Evolutionary conservation across 768 basidiomycete species (phyloP), one percentile per base, ranked within the genome.

Genomic region (Astraeus odoratus): DNA sequence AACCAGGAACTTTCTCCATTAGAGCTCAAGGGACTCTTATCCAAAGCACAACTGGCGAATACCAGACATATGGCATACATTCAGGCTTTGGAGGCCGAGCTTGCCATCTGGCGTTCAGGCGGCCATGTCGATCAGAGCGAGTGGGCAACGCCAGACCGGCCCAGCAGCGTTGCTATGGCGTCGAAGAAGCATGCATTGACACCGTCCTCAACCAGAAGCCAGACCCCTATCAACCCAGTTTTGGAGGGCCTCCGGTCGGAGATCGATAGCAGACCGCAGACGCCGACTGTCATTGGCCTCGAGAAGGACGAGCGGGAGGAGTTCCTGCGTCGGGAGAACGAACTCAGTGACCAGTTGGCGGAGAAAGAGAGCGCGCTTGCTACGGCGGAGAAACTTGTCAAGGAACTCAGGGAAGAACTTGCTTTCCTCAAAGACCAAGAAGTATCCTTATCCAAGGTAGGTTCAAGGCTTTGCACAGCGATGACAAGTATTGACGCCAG

Each of bases 221-320:
- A 78, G 50, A 93, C 90, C 1, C 80, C 92, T 27, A 73, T 85
- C 35, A 83, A 84, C 60, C 84, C 86, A 45, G 68, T 71, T 39
- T 66, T 90, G 26, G 83, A 92, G 57, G 75, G 84, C 36, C 66
- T 92, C 42, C 72, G 83, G 41, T 69, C 72, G 1, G 89, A 88
- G 30, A 59, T 86, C 30, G 83, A 86, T 47, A 90, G 86, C 58
- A 72, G 96, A 45, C 93, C 95, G 20, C 86, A 89, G 60, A 98
- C 96, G 13, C 96, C 95, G 12, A 89, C 88, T 6, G 86, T 86
- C 33, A 74, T 86, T 43, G 82, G 83, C 18, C 63, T 98, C 53
- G 94, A 96, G 52, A 92, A 93, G 71, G 96, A 98, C 57, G 96
- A 99, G 68, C 72, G 94, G 47, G 96, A 99, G 53, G 96, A 98